These are phyloP conservation scores for Fusarium sambucinum DNA, from an alignment of 2,329 filamentous ascomycete genomes.

Conservation along the genomic window DNA sequence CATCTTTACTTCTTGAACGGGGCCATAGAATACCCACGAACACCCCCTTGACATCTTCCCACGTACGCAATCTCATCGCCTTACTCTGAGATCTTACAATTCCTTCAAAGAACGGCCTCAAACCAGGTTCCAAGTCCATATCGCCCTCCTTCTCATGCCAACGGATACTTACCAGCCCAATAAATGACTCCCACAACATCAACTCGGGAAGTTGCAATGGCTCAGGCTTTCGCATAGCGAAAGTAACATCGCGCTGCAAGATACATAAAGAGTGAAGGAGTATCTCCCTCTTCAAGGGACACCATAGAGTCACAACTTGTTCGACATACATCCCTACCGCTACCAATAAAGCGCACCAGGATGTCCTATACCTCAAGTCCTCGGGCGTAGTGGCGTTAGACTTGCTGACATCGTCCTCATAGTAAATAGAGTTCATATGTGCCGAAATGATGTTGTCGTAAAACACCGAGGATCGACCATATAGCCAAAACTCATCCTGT, in stretches of 20 bases:
- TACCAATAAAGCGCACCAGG: constrained; percentile 9
- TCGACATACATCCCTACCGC: constrained; percentile 7
- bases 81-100: neutral
- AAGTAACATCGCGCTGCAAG: neutral
- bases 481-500: constrained; percentile 11
- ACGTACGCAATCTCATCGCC: neutral
- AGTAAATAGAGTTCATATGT: constrained; percentile 5
- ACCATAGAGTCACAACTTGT: neutral
- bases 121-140: neutral
- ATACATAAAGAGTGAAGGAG: neutral
- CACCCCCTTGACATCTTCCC: neutral
- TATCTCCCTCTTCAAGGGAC: neutral
- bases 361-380: neutral
- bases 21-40: neutral
- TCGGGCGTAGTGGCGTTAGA: neutral
- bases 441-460: constrained; percentile 2
- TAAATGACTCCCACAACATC: neutral
- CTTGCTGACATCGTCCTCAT: accelerated
- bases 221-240: neutral
- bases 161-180: neutral
- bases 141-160: neutral
- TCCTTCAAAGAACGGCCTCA: neutral
- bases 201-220: neutral
- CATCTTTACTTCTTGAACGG: neutral
- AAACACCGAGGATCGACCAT: neutral